phyloP scores from a whole-genome alignment of 139 green algal genomes.

The Chlorella sp. region DNA sequence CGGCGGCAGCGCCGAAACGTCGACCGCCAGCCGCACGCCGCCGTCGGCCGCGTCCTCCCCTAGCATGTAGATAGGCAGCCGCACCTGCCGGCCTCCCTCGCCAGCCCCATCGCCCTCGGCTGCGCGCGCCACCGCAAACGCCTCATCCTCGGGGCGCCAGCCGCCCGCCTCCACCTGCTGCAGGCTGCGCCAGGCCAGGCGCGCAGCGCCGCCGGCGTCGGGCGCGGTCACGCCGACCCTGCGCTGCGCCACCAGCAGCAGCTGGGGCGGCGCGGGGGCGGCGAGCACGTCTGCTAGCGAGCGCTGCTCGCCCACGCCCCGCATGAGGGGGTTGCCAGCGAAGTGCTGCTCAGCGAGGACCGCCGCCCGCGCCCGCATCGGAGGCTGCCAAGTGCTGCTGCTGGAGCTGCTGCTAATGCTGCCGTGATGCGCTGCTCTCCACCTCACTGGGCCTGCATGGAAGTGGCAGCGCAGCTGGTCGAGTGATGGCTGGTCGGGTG shows the following conservation, averaged over 20 bases:
- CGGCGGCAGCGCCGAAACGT: not conserved
- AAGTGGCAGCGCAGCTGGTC: too few species aligned
- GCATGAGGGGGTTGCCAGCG: not conserved
- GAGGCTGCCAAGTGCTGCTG: too few species aligned
- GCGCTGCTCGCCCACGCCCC: not conserved
- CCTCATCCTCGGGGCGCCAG: too few species aligned
- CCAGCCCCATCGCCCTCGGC: too few species aligned
- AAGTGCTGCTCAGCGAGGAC: constrained; percentile 8
- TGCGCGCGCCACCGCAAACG: too few species aligned
- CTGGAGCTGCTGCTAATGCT: too few species aligned
- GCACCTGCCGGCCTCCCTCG: not conserved
- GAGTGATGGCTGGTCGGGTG: too few species aligned
- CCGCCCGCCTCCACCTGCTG: too few species aligned
- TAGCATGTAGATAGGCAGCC: constrained; percentile 17
- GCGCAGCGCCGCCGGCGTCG: not conserved
- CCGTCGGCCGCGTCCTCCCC: not conserved
- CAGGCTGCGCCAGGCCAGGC: too few species aligned
- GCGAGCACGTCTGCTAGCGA: not conserved
- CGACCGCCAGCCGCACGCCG: constrained; percentile 1
- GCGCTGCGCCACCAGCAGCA: constrained; percentile 7
- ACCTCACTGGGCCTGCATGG: too few species aligned
- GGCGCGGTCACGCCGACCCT: not conserved
- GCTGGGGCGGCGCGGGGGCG: not conserved
- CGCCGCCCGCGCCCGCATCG: not conserved
- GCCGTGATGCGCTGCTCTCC: too few species aligned